Base-by-base conservation (phyloP, 2,329 filamentous ascomycete species). In the Lasiodiplodia hormozganensis region DNA sequence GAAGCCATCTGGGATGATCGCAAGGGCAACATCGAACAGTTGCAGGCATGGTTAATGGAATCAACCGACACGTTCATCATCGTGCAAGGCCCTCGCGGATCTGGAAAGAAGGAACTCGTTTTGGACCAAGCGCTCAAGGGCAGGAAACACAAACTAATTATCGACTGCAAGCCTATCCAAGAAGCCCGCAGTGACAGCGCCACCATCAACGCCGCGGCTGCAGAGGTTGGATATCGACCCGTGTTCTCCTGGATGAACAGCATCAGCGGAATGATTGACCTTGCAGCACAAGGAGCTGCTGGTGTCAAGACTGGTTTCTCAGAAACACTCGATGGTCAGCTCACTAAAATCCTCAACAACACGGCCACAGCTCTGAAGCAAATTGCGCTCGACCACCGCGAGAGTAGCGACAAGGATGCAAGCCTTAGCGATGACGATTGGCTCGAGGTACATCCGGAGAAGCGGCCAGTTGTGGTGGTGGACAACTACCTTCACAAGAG, bases 211-310 rank as follows among this genome's bases (percentile, higher is more conserved):
- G 89, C 91, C 51, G 89, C 96, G 6, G 96, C 95, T 0, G 82
- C 85, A 1, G 89, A 94, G 71, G 94, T 98, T 60, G 95, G 96
- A 10, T 98, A 97, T 77, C 86, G 92, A 10, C 96, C 96, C 0
- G 89, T 99, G 0, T 99, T 99, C 78, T 96, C 93, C 0, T 98
- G 94, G 92, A 92, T 96, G 81, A 97, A 98, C 79, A 97, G 90
- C 75, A 88, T 98, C 72, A 97, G 92, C 80, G 97, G 94, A 77
- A 88, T 97, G 81, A 85, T 97, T 71, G 96, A 98, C 74, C 87
- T 98, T 47, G 96, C 95, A 25, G 93, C 96, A 1, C 95, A 97
- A 78, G 92, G 94, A 73, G 96, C 96, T 14, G 97, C 95, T 23
- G 95, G 95, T 14, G 92, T 96, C 69, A 97, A 98, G 81, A 92